These are phyloP conservation scores for Millerozyma miso DNA, from an alignment of 805 yeast genomes.

Conservation along the genomic window DNA sequence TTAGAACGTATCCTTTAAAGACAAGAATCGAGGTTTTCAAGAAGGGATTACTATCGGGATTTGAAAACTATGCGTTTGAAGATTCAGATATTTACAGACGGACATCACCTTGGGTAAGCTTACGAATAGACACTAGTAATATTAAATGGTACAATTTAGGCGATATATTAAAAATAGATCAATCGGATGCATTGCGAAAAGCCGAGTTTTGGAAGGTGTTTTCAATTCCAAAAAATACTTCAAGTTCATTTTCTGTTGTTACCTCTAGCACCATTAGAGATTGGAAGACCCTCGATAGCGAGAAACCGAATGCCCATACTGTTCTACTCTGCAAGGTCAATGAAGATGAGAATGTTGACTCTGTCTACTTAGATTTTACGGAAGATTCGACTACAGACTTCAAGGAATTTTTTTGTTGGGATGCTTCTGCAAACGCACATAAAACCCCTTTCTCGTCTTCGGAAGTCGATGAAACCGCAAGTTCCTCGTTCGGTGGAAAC, in stretches of 20 bases:
- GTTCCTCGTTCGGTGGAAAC: slow-evolving; percentile 55
- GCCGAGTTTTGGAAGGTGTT: slow-evolving; percentile 1
- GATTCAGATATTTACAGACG: slow-evolving; percentile 23
- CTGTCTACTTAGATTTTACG: slow-evolving; percentile 32
- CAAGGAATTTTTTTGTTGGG: slow-evolving; percentile 43
- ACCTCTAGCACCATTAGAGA: slow-evolving; percentile 12
- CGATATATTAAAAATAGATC: slow-evolving; percentile 2
- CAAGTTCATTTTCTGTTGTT: slow-evolving; percentile 13
- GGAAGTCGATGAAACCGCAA: slow-evolving; percentile 32
- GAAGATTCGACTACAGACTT: slow-evolving; percentile 29
- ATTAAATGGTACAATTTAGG: slow-evolving; percentile 9
- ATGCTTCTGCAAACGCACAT: slow-evolving; percentile 32
- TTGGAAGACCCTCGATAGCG: slow-evolving; percentile 6
- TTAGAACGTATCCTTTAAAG: slow-evolving; percentile 48
- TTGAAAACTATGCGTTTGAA: slow-evolving; percentile 40
- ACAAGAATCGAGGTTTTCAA: slow-evolving; percentile 59
- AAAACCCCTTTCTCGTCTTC: slow-evolving; percentile 49
- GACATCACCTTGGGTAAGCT: slow-evolving; percentile 9
- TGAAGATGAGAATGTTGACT: slow-evolving; percentile 5
- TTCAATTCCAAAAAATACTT: slow-evolving; percentile 2
- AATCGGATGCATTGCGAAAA: neutral
- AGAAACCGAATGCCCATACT: slow-evolving; percentile 9
- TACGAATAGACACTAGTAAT: slow-evolving; percentile 17
- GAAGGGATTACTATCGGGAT: slow-evolving; percentile 47
- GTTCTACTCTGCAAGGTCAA: slow-evolving; percentile 18